Evolutionary conservation across 805 yeast genomes (phyloP), one percentile per base, ranked within the genome.

Genomic region (Metschnikowia dekortorum): DNA sequence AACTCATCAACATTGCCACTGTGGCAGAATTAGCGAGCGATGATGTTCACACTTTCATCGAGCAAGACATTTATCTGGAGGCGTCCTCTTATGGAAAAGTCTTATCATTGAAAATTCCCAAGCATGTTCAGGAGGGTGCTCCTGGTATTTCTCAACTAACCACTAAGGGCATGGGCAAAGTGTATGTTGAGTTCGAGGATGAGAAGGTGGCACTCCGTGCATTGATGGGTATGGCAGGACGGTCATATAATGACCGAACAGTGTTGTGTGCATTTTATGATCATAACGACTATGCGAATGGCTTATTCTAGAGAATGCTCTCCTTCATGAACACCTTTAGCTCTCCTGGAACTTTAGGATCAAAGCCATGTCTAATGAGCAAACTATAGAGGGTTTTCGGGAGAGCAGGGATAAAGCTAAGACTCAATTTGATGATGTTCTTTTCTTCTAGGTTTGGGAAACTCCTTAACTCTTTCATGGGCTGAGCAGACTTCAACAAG

Each of bases 321-420:
- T 50, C 47, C 14, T 53, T 51, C 14, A 52, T 37, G 44, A 53
- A 54, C 7, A 39, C 46, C 13, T 66, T 71, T 35, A 73, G 53
- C 53, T 71, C 68, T 28, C 55, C 44, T 1, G 76, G 73, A 10
- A 74, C 78, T 18, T 55, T 59, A 11, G 65, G 65, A 56, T 86
- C 91, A 55, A 71, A 78, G 0, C 85, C 78, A 63, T 86, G 94
- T 45, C 88, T 71, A 8, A 75, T 77, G 36, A 87, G 70, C 50
- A 85, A 63, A 53, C 79, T 84, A 62, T 85, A 87, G 32, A 90
- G 69, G 2, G 74, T 69, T 32, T 77, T 79, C 0, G 96, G 95
- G 6, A 90, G 68, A 60, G 82, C 82, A 7, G 91, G 85, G 4
- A 89, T 79, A 56, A 89, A 87, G 47, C 94, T 88, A 37, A 90